These are phyloP conservation scores for Microbotryum silenes-acaulis DNA, from an alignment of 1,284 basidiomycete genomes.

Conservation along the genomic window DNA sequence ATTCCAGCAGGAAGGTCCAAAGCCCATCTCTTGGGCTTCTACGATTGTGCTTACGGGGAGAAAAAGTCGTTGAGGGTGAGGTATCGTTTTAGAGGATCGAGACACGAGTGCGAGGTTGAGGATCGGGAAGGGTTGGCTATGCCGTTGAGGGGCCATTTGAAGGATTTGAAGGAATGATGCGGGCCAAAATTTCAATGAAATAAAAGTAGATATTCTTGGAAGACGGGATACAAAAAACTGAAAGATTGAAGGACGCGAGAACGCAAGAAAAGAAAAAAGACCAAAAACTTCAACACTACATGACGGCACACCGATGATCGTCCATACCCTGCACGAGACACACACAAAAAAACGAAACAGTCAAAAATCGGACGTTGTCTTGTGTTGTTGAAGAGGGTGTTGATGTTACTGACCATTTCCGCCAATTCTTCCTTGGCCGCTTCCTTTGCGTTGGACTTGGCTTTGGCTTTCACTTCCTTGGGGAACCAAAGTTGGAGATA, in stretches of 20 bases:
- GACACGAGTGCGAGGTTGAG: constrained; percentile 67
- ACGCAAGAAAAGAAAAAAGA: no score
- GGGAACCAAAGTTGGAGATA: constrained; percentile 95
- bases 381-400: no score
- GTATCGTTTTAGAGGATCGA: constrained; percentile 65
- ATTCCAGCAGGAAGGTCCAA: constrained; percentile 63
- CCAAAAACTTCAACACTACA: no score
- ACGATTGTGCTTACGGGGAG: constrained; percentile 51
- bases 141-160: constrained; percentile 52
- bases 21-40: constrained; percentile 36
- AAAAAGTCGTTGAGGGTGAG: constrained; percentile 60
- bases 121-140: constrained; percentile 63
- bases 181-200: no score
- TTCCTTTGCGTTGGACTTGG: constrained; percentile 68
- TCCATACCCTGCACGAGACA: no score
- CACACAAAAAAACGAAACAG: no score
- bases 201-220: no score
- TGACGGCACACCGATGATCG: no score
- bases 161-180: constrained; percentile 21
- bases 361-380: no score
- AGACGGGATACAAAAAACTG: no score
- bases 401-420: constrained; percentile 46
- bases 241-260: no score
- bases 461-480: constrained; percentile 67
- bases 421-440: constrained; percentile 61